These are phyloP conservation scores for Aspergillus saccharolyticus DNA, from an alignment of 495 filamentous ascomycete genomes.

Conservation along the genomic window DNA sequence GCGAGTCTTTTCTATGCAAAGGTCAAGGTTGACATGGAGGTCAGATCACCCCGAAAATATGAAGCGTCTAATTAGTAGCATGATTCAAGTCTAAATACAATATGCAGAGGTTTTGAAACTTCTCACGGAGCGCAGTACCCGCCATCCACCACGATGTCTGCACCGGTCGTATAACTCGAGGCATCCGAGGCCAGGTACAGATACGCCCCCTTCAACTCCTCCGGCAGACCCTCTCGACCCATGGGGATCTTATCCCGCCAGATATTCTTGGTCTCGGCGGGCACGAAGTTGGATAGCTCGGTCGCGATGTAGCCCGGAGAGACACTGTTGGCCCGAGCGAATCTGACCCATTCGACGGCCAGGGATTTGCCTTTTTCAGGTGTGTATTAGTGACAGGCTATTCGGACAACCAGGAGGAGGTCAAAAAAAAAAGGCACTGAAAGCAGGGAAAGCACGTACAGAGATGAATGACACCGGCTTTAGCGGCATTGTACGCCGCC, in stretches of 20 bases:
- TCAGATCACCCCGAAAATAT: too few species aligned
- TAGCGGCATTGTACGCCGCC: constrained; percentile 81
- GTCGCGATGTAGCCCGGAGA: constrained; percentile 87
- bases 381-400: neutral
- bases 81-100: too few species aligned
- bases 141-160: constrained; percentile 69
- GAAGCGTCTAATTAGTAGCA: too few species aligned
- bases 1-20: too few species aligned
- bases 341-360: constrained; percentile 82
- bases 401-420: too few species aligned
- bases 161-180: constrained; percentile 75
- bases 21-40: too few species aligned
- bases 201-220: constrained; percentile 84
- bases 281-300: constrained; percentile 71
- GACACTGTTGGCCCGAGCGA: constrained; percentile 76
- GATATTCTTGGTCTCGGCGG: constrained; percentile 63
- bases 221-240: constrained; percentile 51
- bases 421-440: too few species aligned
- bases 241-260: constrained; percentile 82
- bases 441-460: constrained; percentile 50
- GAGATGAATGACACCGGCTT: constrained; percentile 80
- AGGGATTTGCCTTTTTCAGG: constrained; percentile 57
- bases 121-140: constrained; percentile 38
- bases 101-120: neutral
- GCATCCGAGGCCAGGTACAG: constrained; percentile 86